A percentile compares a stretch with the other conserved stretches of the same genome.
These are phyloP conservation scores for Spatholobus suberectus DNA, from an alignment of 306 rosid genomes.

Conservation along the genomic window DNA sequence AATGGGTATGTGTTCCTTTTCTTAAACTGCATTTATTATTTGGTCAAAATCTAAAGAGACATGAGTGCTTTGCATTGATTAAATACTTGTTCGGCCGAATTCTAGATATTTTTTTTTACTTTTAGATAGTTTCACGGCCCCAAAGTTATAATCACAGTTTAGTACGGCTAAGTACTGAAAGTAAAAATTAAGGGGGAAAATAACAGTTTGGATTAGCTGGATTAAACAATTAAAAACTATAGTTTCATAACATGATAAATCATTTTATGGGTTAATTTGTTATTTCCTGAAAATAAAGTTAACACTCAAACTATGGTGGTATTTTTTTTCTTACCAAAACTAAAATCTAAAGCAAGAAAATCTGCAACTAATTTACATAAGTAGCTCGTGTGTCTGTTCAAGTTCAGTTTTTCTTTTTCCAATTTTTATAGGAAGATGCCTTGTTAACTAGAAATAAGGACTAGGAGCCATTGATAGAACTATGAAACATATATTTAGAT, in stretches of 20 bases:
- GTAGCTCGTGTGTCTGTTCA: background rate
- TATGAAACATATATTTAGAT: constrained; percentile 33
- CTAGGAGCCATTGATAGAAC: constrained; percentile 19
- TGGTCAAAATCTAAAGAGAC: constrained; percentile 12
- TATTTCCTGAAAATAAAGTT: constrained; percentile 1
- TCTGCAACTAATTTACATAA: background rate
- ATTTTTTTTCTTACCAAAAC: background rate
- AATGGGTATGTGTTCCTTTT: constrained; percentile 69
- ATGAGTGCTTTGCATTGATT: no score
- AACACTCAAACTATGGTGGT: background rate
- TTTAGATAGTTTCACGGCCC: no score
- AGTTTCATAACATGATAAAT: constrained; percentile 5
- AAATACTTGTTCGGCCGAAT: no score
- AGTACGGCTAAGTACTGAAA: background rate
- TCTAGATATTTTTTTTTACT: no score
- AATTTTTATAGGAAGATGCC: background rate
- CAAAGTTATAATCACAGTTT: no score
- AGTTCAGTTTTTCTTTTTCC: constrained; percentile 23
- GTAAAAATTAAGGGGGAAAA: background rate
- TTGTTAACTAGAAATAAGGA: constrained; percentile 16
- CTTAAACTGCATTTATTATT: constrained; percentile 16
- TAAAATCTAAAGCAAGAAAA: constrained; percentile 8
- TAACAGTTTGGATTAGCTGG: background rate
- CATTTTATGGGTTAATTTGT: constrained; percentile 3
- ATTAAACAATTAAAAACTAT: background rate